phyloP scores from a whole-genome alignment of 192 early-diverging fungal genomes.

The Paraglomus occultum region DNA sequence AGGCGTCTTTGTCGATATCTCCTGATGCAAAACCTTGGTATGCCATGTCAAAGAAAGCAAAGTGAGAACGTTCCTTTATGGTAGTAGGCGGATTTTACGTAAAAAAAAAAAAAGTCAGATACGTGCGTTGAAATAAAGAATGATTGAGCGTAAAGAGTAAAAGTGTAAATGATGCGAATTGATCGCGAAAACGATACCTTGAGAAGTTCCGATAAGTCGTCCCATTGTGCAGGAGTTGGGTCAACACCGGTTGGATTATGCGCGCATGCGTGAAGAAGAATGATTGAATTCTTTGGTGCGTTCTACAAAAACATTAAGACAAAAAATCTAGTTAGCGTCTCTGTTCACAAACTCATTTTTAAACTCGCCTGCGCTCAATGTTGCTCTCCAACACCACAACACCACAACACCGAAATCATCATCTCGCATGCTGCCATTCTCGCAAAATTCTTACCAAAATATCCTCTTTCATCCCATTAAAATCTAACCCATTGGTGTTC shows the following conservation, averaged over 20 bases:
- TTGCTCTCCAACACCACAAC: no score
- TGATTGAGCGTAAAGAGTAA: no score
- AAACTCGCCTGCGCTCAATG: no score
- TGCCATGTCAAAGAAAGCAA: constrained; percentile 98
- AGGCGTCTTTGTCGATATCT: constrained; percentile 82
- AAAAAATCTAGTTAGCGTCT: neutral
- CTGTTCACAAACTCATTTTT: no score
- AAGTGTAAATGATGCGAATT: neutral
- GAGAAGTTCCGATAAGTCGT: constrained; percentile 74
- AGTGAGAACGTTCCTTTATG: constrained; percentile 64
- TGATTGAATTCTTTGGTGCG: constrained; percentile 82
- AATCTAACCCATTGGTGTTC: constrained; percentile 88
- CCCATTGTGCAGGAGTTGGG: constrained; percentile 91
- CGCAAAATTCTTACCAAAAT: constrained; percentile 61
- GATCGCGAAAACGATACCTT: constrained; percentile 40
- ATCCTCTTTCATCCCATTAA: constrained; percentile 89
- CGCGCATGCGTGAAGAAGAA: constrained; percentile 97
- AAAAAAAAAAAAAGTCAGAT: no score
- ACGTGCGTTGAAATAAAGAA: no score
- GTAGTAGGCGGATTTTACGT: neutral
- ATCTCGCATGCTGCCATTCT: no score
- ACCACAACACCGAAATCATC: no score
- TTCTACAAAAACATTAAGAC: constrained; percentile 50
- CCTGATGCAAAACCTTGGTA: constrained; percentile 99
- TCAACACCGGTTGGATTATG: constrained; percentile 99